These are phyloP conservation scores for Clarireedia homoeocarpa DNA, from an alignment of 2,329 filamentous ascomycete species.

Conservation along the genomic window DNA sequence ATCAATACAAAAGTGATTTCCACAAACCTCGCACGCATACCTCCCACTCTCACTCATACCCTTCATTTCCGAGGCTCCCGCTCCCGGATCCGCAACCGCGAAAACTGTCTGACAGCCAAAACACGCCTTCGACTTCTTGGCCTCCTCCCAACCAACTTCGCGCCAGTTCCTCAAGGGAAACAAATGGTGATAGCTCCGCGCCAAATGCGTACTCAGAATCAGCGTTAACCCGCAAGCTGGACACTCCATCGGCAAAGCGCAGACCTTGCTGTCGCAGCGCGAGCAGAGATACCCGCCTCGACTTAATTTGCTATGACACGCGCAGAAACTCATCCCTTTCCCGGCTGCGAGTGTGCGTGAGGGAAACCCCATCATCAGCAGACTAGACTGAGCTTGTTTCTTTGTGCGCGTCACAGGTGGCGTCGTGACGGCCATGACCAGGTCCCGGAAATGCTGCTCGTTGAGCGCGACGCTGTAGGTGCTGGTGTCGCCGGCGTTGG, in stretches of 20 bases:
- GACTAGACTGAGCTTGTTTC: constrained; percentile 49
- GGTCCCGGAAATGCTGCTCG: constrained; percentile 78
- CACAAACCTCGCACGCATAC: constrained; percentile 84
- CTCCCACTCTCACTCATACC: constrained; percentile 78
- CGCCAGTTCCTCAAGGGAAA: constrained; percentile 88
- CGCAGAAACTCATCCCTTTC: constrained; percentile 66
- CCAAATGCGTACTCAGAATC: constrained; percentile 88
- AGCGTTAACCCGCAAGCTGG: constrained; percentile 86
- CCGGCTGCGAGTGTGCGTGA: constrained; percentile 69
- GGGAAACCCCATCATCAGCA: constrained; percentile 98
- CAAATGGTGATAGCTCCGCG: constrained; percentile 86
- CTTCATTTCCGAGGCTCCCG: constrained; percentile 33
- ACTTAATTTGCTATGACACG: constrained; percentile 78
- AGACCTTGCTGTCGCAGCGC: constrained; percentile 81
- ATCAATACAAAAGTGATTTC: constrained; percentile 92
- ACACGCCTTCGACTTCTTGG: constrained; percentile 50
- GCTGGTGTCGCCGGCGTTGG: constrained; percentile 70
- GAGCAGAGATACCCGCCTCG: constrained; percentile 87
- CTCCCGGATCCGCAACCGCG: constrained; percentile 20
- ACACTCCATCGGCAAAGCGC: constrained; percentile 81
- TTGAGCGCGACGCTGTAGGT: constrained; percentile 81
- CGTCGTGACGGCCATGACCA: constrained; percentile 83
- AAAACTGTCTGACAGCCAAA: constrained; percentile 60
- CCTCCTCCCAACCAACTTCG: constrained; percentile 77
- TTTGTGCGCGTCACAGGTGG: constrained; percentile 71